phyloP scores from a whole-genome alignment of 176 grass and related monocot species.

The Eragrostis curvula region DNA sequence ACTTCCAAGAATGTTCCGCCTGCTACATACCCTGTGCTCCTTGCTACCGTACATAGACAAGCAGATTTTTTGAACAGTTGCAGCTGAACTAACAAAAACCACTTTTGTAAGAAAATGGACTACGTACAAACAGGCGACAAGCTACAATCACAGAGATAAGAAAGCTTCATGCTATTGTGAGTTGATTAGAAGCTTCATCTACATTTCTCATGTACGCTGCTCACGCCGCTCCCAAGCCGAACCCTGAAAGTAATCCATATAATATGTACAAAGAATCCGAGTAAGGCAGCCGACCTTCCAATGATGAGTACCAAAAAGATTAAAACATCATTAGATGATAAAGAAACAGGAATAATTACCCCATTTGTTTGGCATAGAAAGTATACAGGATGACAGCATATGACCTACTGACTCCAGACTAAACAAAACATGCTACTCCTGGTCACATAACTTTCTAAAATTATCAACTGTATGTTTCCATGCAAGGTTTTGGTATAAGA shows the following conservation, averaged over 20 bases:
- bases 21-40: not conserved
- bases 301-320: not conserved
- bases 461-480: not conserved
- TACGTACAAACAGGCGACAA: constrained; percentile 4
- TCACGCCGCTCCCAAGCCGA: not conserved
- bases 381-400: not conserved
- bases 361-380: too few relatives aligned
- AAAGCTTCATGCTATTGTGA: not conserved
- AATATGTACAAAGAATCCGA: not conserved
- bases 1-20: not conserved
- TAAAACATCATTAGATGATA: not conserved
- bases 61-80: not conserved
- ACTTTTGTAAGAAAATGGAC: not conserved
- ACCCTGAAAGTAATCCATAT: constrained; percentile 35
- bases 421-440: not conserved
- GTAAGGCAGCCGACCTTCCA: constrained; percentile 14
- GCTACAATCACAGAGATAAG: not conserved
- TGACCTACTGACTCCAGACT: too few relatives aligned
- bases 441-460: not conserved
- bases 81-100: not conserved
- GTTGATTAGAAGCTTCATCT: not conserved
- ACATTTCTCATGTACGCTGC: not conserved
- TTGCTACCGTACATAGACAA: not conserved
- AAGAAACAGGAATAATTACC: not conserved
- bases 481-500: not conserved